These are phyloP conservation scores for Hypoxylon perforatum DNA, from an alignment of 495 filamentous ascomycete genomes.

Conservation along the genomic window DNA sequence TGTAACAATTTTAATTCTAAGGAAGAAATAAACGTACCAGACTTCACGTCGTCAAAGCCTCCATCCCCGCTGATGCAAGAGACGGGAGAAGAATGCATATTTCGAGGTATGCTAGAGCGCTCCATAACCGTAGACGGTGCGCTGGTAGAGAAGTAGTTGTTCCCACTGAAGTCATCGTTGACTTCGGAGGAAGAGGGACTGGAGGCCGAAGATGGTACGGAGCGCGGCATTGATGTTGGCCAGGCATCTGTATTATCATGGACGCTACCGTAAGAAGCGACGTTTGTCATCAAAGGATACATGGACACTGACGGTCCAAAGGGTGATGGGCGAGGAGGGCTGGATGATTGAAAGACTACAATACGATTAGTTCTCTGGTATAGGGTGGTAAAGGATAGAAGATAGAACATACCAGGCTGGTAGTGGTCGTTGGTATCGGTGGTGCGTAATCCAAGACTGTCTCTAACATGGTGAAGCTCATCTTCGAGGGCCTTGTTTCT, in stretches of 20 bases:
- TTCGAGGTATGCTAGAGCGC: conserved; percentile 37
- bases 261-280: conserved; percentile 47
- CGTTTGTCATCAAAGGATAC: conserved; percentile 40
- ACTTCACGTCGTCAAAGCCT: conserved; percentile 43
- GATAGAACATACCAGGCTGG: conserved; percentile 21
- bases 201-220: conserved; percentile 52
- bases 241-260: conserved; percentile 51
- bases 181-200: conserved; percentile 55
- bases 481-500: conserved; percentile 54
- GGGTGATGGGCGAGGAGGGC: conserved; percentile 19
- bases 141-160: conserved; percentile 52
- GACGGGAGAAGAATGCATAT: conserved; percentile 31
- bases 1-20: background rate
- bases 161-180: conserved; percentile 50
- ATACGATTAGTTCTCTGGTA: conserved; percentile 33
- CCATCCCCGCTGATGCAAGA: conserved; percentile 34
- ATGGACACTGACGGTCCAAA: conserved; percentile 34
- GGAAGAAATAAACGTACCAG: conserved; percentile 32
- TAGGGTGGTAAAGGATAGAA: conserved; percentile 5
- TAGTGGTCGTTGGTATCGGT: conserved; percentile 20
- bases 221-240: conserved; percentile 44
- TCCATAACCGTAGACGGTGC: conserved; percentile 51
- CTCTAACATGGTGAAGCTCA: conserved; percentile 46
- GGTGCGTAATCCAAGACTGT: conserved; percentile 41
- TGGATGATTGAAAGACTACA: conserved; percentile 32